A percentile compares a stretch with the other conserved stretches of the same genome.
Evolutionary conservation across 2,329 filamentous ascomycete species (phyloP).

Genomic region (Talaromyces sp.): DNA sequence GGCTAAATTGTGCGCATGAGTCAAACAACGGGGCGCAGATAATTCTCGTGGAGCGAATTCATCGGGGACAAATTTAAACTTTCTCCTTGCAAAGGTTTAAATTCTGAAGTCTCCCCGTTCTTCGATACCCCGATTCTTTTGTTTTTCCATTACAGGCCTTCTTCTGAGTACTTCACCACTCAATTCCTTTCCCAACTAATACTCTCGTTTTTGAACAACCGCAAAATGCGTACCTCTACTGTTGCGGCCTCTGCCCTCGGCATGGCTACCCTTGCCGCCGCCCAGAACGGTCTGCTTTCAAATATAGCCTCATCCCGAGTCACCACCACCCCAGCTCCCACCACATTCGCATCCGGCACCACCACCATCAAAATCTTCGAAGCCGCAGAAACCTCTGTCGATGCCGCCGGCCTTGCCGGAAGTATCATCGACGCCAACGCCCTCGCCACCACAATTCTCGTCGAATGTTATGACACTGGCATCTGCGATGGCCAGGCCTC

Average conservation of each 20-base stretch:
- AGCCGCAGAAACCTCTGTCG: background rate
- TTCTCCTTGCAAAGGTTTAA: background rate
- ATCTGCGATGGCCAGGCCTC: background rate
- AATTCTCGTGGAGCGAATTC: background rate
- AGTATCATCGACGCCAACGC: background rate
- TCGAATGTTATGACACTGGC: background rate
- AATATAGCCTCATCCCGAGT: background rate
- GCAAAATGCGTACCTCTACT: background rate
- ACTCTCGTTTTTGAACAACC: background rate
- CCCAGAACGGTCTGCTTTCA: background rate
- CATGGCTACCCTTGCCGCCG: background rate
- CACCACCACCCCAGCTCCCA: background rate
- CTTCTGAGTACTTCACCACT: background rate
- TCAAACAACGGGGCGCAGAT: background rate
- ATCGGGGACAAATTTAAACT: background rate
- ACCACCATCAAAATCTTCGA: constrained; percentile 5
- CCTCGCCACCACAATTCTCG: background rate
- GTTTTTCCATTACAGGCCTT: background rate
- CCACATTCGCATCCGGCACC: constrained; percentile 5
- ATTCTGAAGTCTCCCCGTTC: background rate
- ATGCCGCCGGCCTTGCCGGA: background rate
- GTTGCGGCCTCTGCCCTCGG: background rate
- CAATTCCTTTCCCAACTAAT: background rate
- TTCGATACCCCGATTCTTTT: background rate
- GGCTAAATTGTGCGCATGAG: background rate